A percentile compares a stretch with the other conserved stretches of the same genome.
phyloP scores from a whole-genome alignment of 2,329 filamentous ascomycete species.

The Arthrobotrys iridis region DNA sequence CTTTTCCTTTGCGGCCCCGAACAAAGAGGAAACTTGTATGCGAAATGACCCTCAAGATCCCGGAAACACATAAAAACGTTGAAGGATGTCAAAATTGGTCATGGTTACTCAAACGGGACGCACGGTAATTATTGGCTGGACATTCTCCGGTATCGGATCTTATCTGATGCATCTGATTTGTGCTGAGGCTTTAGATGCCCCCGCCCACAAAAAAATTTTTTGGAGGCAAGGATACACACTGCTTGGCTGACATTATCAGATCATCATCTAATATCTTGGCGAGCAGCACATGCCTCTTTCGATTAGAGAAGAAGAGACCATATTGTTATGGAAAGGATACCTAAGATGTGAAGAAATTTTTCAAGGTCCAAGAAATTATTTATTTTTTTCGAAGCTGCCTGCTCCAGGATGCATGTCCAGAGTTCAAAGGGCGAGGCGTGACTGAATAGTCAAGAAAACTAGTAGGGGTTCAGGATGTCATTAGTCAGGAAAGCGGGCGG shows the following conservation, averaged over 20 bases:
- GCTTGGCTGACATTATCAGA: constrained; percentile 54
- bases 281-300: constrained; percentile 45
- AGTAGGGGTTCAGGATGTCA: constrained; percentile 13
- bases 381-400: constrained; percentile 26
- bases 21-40: constrained; percentile 45
- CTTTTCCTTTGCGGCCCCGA: not conserved
- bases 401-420: constrained; percentile 16
- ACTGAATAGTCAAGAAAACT: not conserved
- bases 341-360: constrained; percentile 34
- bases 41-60: constrained; percentile 11
- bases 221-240: not conserved
- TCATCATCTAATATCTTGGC: constrained; percentile 51
- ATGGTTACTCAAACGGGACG: constrained; percentile 44
- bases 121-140: constrained; percentile 34
- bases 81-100: constrained; percentile 41
- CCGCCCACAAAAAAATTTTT: not conserved
- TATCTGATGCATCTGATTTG: constrained; percentile 55
- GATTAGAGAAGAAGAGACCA: constrained; percentile 28
- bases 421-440: constrained; percentile 16
- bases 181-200: constrained; percentile 4
- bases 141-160: constrained; percentile 54
- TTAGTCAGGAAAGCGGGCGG: constrained; percentile 28
- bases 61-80: constrained; percentile 33
- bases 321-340: constrained; percentile 1
- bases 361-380: constrained; percentile 28